Percentiles rank a stretch among this genome's conserved stretches.
Conservation (phyloP, 208 protist species). For the Leishmania tarentolae region DNA sequence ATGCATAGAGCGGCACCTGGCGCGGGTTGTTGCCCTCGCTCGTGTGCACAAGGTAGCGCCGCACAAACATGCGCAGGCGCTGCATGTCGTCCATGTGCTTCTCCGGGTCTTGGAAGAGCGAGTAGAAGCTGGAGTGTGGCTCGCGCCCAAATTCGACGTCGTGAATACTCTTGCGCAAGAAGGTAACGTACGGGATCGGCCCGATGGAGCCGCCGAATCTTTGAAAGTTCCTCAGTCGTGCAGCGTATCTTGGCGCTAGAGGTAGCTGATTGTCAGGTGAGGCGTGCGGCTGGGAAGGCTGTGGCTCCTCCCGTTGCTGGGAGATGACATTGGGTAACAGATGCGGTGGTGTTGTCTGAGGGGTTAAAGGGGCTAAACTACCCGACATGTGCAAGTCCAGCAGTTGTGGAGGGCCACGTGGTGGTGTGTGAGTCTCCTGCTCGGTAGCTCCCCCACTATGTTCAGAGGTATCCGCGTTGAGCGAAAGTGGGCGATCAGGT, state of each 20-base stretch:
- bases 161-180: slow-evolving; percentile 64
- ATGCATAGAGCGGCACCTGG: slow-evolving; percentile 61
- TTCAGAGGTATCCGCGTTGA: background rate
- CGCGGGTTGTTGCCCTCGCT: slow-evolving; percentile 76
- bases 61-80: slow-evolving; percentile 80
- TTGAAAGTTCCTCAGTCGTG: background rate
- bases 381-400: background rate
- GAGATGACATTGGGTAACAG: background rate
- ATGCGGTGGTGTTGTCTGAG: background rate
- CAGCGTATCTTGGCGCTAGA: background rate
- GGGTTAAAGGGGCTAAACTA: slow-evolving; percentile 1
- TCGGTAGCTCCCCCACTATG: background rate
- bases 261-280: background rate
- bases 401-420: background rate
- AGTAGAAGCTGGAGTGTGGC: slow-evolving; percentile 54
- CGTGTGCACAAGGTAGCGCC: slow-evolving; percentile 82
- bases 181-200: slow-evolving; percentile 73
- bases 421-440: background rate
- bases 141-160: slow-evolving; percentile 67
- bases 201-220: slow-evolving; percentile 26
- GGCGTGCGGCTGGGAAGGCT: too few species aligned
- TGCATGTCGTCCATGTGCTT: slow-evolving; percentile 69
- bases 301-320: background rate
- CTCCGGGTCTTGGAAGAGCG: slow-evolving; percentile 57
- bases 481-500: background rate